Conservation (phyloP, 1,284 basidiomycete genomes). For the Naganishia sp. region DNA sequence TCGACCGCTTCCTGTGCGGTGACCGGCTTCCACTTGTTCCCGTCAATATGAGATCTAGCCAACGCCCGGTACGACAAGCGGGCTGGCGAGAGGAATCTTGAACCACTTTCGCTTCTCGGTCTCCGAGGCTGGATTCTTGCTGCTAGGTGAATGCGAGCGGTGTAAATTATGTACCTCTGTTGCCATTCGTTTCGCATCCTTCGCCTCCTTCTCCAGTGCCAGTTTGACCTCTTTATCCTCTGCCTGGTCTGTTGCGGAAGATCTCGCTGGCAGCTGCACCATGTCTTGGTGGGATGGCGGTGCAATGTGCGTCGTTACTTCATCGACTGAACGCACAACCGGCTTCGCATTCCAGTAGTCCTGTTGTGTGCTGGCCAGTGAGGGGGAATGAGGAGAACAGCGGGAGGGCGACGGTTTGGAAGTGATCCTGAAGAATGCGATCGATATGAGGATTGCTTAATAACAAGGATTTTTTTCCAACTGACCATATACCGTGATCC, state of each 20-base stretch:
- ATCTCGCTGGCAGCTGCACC: too few species aligned
- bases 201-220: conserved; percentile 11
- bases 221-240: not conserved
- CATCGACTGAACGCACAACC: too few species aligned
- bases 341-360: not conserved
- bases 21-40: too few species aligned
- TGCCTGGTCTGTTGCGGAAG: not conserved
- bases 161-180: not conserved
- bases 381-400: not conserved
- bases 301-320: too few species aligned
- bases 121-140: too few species aligned
- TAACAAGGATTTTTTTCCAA: not conserved
- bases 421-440: conserved; percentile 9
- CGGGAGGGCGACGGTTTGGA: conserved; percentile 2
- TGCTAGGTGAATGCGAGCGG: not conserved
- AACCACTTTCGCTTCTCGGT: conserved; percentile 13
- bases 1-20: too few species aligned
- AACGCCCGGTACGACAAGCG: conserved; percentile 7
- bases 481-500: conserved; percentile 21
- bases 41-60: not conserved
- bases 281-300: too few species aligned
- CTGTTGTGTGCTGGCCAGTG: not conserved
- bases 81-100: conserved; percentile 16
- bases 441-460: not conserved
- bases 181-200: not conserved